A percentile compares a stretch with the other conserved stretches of the same genome.
These are phyloP conservation scores for Trichoderma endophyticum DNA, from an alignment of 2,329 filamentous ascomycete species.

Conservation along the genomic window DNA sequence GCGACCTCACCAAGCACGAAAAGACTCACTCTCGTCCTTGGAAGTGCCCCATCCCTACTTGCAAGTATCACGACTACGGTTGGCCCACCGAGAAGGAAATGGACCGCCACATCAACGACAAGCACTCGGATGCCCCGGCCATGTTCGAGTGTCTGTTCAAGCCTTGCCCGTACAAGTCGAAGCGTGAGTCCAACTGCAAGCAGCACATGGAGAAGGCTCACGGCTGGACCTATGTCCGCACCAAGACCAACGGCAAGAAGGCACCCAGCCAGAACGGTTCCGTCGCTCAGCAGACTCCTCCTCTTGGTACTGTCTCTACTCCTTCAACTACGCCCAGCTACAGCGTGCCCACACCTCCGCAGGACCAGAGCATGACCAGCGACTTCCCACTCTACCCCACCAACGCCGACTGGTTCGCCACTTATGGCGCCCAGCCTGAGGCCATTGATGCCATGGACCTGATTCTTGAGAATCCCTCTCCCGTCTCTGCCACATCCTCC, in stretches of 20 bases:
- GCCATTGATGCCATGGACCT: slow-evolving; percentile 42
- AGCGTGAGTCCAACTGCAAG: slow-evolving; percentile 95
- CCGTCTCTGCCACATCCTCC: slow-evolving; percentile 34
- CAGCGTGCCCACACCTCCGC: slow-evolving; percentile 57
- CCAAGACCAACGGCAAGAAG: slow-evolving; percentile 84
- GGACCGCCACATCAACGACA: slow-evolving; percentile 94
- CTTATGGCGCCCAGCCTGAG: slow-evolving; percentile 32
- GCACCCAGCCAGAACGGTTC: slow-evolving; percentile 44
- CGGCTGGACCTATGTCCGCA: slow-evolving; percentile 83
- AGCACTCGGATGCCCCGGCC: slow-evolving; percentile 76
- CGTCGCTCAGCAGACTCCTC: slow-evolving; percentile 50
- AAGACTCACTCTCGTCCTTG: slow-evolving; percentile 96
- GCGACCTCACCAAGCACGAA: slow-evolving; percentile 95
- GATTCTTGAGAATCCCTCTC: slow-evolving; percentile 38
- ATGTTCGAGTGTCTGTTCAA: slow-evolving; percentile 81
- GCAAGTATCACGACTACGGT: slow-evolving; percentile 86
- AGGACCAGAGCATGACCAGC: slow-evolving; percentile 41
- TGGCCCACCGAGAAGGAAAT: slow-evolving; percentile 99
- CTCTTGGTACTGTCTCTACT: slow-evolving; percentile 59
- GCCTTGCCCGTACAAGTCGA: slow-evolving; percentile 89
- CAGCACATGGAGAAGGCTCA: slow-evolving; percentile 99
- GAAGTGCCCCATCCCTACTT: slow-evolving; percentile 80
- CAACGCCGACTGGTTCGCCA: slow-evolving; percentile 44
- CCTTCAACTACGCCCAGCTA: slow-evolving; percentile 53
- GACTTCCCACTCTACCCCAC: slow-evolving; percentile 51